Evolutionary conservation across 495 filamentous ascomycete species (phyloP), one percentile per base, ranked within the genome.

Genomic region (Xylaria intraflava): DNA sequence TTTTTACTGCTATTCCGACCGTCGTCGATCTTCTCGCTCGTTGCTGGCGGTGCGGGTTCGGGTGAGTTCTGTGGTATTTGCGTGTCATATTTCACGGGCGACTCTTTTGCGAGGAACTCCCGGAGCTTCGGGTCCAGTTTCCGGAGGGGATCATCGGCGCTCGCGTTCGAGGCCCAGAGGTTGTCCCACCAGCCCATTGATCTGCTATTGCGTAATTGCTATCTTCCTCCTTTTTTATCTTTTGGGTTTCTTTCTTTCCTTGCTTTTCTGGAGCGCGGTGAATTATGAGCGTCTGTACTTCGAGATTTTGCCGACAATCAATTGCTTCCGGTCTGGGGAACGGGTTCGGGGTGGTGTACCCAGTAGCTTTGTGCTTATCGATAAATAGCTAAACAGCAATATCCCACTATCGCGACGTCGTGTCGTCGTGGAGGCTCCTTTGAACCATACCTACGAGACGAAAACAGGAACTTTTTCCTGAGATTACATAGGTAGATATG

Each of bases 81-180:
- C 9, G 56, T 56, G 46, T 72, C 74, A 72, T 89, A 88, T 74
- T 88, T 87, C 44, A 84, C 71, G 41, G 88, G 88, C 39, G 87
- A 84, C 72, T 96, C 88, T 67, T 84, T 81, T 61, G 86, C 76
- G 64, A 96, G 86, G 73, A 87, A 96, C 57, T 90, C 85, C 38
- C 86, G 86, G 30, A 95, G 80, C 54, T 78, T 81, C 40, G 91
- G 90, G 63, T 95, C 89, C 58, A 96, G 86, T 60, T 87, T 83
- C 59, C 81, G 75, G 63, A 92, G 81, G 49, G 90, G 86, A 62
- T 96, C 89, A 24, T 78, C 72, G 44, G 70, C 62, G 58, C 68
- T 73, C 26, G 67, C 64, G 54, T 46, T 49, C 47, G 67, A 61
- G 39, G 51, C 44, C 55, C 74, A 78, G 51, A 68, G 65, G 47